These are phyloP conservation scores for Cornus florida DNA, from an alignment of 148 eudicot species.

Conservation along the genomic window DNA sequence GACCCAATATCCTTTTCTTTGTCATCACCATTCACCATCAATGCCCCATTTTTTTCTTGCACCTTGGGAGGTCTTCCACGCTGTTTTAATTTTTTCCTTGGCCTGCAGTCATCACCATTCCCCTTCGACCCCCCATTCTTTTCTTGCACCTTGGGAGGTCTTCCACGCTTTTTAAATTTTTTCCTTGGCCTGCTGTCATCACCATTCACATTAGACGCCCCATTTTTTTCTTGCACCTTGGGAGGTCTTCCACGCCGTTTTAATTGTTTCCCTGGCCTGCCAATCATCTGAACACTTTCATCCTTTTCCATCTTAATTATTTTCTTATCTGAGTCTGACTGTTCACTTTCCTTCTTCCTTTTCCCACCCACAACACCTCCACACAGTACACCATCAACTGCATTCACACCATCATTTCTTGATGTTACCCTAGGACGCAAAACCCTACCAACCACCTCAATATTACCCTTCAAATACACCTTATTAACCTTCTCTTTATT, in stretches of 20 bases:
- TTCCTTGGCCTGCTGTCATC: conserved; percentile 17
- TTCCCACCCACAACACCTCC: conserved; percentile 10
- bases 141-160: conserved; percentile 36
- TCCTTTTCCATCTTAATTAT: background rate
- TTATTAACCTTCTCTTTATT: conserved; percentile 21
- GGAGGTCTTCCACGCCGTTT: conserved; percentile 52
- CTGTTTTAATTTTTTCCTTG: conserved; percentile 8
- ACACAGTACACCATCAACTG: conserved; percentile 8
- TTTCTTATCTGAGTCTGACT: conserved; percentile 10
- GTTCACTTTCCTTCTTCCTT: conserved; percentile 28
- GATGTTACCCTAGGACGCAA: conserved; percentile 16
- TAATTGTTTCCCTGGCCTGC: conserved; percentile 8
- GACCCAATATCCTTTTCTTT: conserved; percentile 22
- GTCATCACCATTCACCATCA: conserved; percentile 9
- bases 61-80: conserved; percentile 56
- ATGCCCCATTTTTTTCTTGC: conserved; percentile 14
- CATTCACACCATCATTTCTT: conserved; percentile 13
- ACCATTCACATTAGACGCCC: conserved; percentile 6
- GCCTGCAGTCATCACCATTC: background rate
- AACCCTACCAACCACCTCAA: conserved; percentile 15
- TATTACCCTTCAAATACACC: conserved; percentile 9
- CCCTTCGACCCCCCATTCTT: conserved; percentile 15
- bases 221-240: conserved; percentile 23
- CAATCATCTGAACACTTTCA: background rate
- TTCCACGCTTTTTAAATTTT: conserved; percentile 35